Base-by-base conservation (phyloP, 768 basidiomycete species). In the Russula olivacea region DNA sequence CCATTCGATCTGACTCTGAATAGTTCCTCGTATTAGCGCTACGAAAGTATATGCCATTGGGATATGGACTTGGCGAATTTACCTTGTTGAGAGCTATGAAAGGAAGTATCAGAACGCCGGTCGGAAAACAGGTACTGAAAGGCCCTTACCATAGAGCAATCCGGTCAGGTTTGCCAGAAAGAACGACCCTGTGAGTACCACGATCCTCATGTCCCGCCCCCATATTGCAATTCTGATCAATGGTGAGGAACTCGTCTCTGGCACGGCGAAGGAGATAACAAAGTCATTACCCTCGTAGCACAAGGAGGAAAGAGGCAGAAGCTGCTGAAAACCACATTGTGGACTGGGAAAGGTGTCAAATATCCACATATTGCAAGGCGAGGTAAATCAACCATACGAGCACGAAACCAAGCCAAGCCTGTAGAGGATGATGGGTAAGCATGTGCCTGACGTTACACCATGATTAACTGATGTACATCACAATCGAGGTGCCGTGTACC, bases 171-270 rank as follows among this genome's bases (percentile, higher is more conserved):
- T 65, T 19, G 43, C 40, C 41, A 51, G 1, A 54, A 48, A 66
- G 25, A 56, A 34, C 8, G 9, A 1, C 17, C 23, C 50, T 1
- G 51, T 51, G 17, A 54, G 17, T 3, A 10, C 17, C 40, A 61
- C 36, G n/a, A 65, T 32, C n/a, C 52, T 52, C 4, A 12, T 17
- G 36, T 65, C 58, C 30, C 63, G 54, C 11, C 55, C 54, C 66
- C 66, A 66, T 32, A 66, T 59, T 10, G 66, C 66, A 25, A 66
- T 23, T 21, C 66, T 66, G 58, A 23, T 40, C 30, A 47, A 23
- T 2, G 19, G 32, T 50, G 2, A 49, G 47, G 3, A 9, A 9
- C 40, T 38, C 6, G 28, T 45, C 28, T 25, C 23, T 9, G 7
- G 34, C 6, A 15, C 7, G n/a, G 17, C 8, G 23, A 30, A 28